These are phyloP conservation scores for Boletus edulis DNA, from an alignment of 768 basidiomycete genomes.

Conservation along the genomic window DNA sequence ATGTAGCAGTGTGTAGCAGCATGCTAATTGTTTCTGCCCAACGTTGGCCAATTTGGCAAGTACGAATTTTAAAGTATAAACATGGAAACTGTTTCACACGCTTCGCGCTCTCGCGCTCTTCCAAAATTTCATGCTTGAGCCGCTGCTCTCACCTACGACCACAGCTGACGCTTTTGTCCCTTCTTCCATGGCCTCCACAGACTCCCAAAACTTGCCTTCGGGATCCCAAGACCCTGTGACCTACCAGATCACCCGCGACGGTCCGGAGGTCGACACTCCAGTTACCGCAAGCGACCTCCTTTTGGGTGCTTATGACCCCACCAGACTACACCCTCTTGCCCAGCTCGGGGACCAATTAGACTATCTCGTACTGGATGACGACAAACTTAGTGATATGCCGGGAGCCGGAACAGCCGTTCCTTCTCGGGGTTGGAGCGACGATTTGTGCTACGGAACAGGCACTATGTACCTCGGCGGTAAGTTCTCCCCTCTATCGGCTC, in stretches of 20 bases:
- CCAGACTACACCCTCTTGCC: slow-evolving; percentile 91
- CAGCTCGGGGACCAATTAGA: slow-evolving; percentile 91
- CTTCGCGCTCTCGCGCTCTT: slow-evolving; percentile 20
- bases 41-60: slow-evolving; percentile 15
- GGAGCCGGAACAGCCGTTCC: slow-evolving; percentile 91
- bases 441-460: slow-evolving; percentile 98
- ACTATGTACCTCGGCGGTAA: slow-evolving; percentile 97
- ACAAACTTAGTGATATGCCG: slow-evolving; percentile 88
- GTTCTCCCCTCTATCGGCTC: slow-evolving; percentile 64
- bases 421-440: slow-evolving; percentile 97
- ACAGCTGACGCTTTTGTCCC: slow-evolving; percentile 1
- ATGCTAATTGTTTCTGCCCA: slow-evolving; percentile 30
- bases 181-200: slow-evolving; percentile 29
- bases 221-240: slow-evolving; percentile 47
- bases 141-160: slow-evolving; percentile 20
- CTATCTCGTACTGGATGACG: slow-evolving; percentile 94
- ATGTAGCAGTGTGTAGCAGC: slow-evolving; percentile 13
- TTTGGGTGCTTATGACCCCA: slow-evolving; percentile 84
- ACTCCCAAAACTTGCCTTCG: slow-evolving; percentile 25
- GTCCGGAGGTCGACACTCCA: slow-evolving; percentile 47
- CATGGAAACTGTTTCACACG: slow-evolving; percentile 23
- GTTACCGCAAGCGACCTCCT: slow-evolving; percentile 88
- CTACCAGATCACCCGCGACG: slow-evolving; percentile 43
- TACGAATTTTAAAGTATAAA: background rate
- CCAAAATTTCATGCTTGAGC: slow-evolving; percentile 27